These are phyloP conservation scores for Turritis glabra DNA, from an alignment of 345 rosid genomes.

Conservation along the genomic window DNA sequence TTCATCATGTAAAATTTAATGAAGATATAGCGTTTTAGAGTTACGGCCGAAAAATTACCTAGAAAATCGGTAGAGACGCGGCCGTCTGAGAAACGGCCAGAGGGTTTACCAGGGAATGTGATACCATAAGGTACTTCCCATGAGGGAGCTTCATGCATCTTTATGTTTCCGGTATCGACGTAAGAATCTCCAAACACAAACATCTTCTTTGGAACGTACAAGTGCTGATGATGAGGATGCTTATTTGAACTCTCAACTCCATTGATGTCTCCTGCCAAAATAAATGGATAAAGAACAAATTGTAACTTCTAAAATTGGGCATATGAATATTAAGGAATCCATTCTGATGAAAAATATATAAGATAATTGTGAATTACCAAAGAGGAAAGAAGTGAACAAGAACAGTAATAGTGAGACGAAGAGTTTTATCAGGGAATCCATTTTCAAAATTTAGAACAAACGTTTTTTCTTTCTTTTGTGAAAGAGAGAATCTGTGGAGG, in stretches of 20 bases:
- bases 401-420: slow-evolving; percentile 2
- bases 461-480: neutral
- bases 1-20: too few species aligned
- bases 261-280: slow-evolving; percentile 21
- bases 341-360: neutral
- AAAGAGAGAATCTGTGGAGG: neutral
- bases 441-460: neutral
- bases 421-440: slow-evolving; percentile 7
- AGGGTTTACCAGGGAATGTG: slow-evolving; percentile 54
- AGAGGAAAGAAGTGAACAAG: neutral
- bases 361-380: slow-evolving; percentile 14
- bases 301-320: neutral
- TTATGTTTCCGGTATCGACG: slow-evolving; percentile 56
- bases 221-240: neutral
- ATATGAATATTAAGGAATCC: neutral
- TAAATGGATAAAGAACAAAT: neutral
- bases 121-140: slow-evolving; percentile 59
- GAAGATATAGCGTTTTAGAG: neutral
- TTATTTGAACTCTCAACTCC: slow-evolving; percentile 14
- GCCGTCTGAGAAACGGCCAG: slow-evolving; percentile 62
- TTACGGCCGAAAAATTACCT: slow-evolving; percentile 28
- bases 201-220: slow-evolving; percentile 38
- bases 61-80: slow-evolving; percentile 54
- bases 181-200: slow-evolving; percentile 66
- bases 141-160: slow-evolving; percentile 19